phyloP scores from a whole-genome alignment of 768 basidiomycete genomes.

The Daedaleopsis sinensis region DNA sequence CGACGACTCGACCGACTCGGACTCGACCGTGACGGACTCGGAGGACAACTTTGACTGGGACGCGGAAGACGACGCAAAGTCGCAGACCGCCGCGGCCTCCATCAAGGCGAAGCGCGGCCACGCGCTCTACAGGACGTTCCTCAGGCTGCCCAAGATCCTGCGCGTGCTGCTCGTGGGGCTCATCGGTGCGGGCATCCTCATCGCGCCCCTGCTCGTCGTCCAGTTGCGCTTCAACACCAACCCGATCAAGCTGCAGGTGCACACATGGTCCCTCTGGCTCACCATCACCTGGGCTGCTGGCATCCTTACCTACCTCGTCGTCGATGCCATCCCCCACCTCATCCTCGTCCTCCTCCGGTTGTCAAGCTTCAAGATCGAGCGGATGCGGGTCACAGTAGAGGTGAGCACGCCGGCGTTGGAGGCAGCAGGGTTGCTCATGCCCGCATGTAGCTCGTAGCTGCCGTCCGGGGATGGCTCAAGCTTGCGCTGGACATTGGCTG shows the following conservation, averaged over 20 bases:
- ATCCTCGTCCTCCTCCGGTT: slow-evolving; percentile 56
- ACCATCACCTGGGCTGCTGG: slow-evolving; percentile 66
- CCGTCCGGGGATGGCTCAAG: slow-evolving; percentile 74
- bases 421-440: not conserved
- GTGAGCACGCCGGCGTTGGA: slow-evolving; percentile 37
- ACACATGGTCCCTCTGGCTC: slow-evolving; percentile 70
- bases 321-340: slow-evolving; percentile 62
- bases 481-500: slow-evolving; percentile 65
- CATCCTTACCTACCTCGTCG: slow-evolving; percentile 62
- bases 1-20: slow-evolving; percentile 20
- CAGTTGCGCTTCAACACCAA: slow-evolving; percentile 58
- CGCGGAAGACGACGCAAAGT: slow-evolving; percentile 51
- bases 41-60: slow-evolving; percentile 81
- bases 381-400: slow-evolving; percentile 69
- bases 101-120: slow-evolving; percentile 63
- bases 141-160: slow-evolving; percentile 63
- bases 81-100: slow-evolving; percentile 28
- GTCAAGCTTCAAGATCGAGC: slow-evolving; percentile 64
- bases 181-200: slow-evolving; percentile 64
- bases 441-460: slow-evolving; percentile 57
- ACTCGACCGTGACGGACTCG: slow-evolving; percentile 53
- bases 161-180: slow-evolving; percentile 60
- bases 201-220: slow-evolving; percentile 72
- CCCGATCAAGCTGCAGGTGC: slow-evolving; percentile 55
- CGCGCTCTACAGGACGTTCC: slow-evolving; percentile 62